Evolutionary conservation across 495 filamentous ascomycete genomes (phyloP), one percentile per base, ranked within the genome.

Genomic region (Darksidea phi): DNA sequence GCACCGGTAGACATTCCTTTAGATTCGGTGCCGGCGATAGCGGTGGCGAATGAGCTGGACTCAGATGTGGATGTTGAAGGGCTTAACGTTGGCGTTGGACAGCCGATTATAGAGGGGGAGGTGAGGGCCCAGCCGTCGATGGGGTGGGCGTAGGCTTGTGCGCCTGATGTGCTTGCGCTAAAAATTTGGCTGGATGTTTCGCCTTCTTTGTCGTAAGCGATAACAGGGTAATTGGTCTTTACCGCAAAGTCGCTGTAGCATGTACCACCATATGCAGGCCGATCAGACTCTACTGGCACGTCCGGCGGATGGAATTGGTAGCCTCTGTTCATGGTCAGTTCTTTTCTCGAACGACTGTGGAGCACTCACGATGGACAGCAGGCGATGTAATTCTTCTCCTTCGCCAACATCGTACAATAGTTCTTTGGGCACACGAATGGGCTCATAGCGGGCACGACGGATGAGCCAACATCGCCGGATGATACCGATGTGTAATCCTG

Each of bases 361-460:
- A n/a, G 13, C 3, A 20, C 61, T 57, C 38, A 64, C 61, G 36
- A 45, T 17, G 54, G 61, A 58, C 61, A 64, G 41, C 61, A 64
- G 3, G 48, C 61, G 12, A 52, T 38, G 41, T 64, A 64, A 18
- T 64, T 64, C 6, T 56, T 47, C 5, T 57, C 48, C 1, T 34
- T 54, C 2, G 48, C 61, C 12, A 57, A 48, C 53, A 49, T 56
- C 17, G 61, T 64, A 43, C 61, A 64, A 37, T 46, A 58, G 25
- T 58, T 38, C 15, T 21, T 13, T 21, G 61, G 54, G 26, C 61
- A 64, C 0, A 58, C 48, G 24, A 64, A 43, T 15, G 54, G 48
- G 20, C 54, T 53, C 54, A 64, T 57, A 32, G 48, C 61, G 11
- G 61, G 54, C 12, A 64, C 61, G 7, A 58, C 36, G 8, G 61